Evolutionary conservation across 352 stramenopile species (phyloP).

Genomic region (Chrysophaeum taylorii): DNA sequence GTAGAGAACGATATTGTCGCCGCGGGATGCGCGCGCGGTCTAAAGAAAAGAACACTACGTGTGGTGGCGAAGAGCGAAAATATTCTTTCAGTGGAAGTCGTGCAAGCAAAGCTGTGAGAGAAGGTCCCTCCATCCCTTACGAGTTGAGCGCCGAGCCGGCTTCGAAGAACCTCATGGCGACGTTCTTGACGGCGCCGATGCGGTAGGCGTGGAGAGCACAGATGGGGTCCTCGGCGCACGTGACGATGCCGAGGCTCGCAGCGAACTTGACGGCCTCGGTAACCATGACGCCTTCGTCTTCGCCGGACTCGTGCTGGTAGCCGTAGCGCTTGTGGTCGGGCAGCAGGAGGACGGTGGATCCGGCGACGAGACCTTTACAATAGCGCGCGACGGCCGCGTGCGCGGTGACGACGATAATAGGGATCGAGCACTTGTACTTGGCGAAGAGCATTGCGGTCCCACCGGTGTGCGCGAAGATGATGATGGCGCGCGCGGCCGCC

Average conservation of each 20-base stretch:
- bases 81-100: no score
- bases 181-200: background rate
- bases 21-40: no score
- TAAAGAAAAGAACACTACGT: no score
- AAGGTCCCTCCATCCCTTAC: no score
- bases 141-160: background rate
- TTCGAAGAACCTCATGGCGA: background rate
- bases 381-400: background rate
- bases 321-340: background rate
- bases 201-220: background rate
- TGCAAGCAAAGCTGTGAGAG: no score
- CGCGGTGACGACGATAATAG: background rate
- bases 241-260: background rate
- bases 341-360: background rate
- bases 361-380: background rate
- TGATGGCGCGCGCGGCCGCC: constrained; percentile 75
- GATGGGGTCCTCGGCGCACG: background rate
- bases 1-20: no score
- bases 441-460: constrained; percentile 69
- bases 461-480: constrained; percentile 77
- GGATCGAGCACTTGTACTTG: constrained; percentile 54
- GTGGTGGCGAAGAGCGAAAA: no score
- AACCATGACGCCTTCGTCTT: background rate
- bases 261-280: background rate
- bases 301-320: background rate